These are phyloP conservation scores for Mychonastes homosphaera DNA, from an alignment of 139 green algal species.

Conservation along the genomic window DNA sequence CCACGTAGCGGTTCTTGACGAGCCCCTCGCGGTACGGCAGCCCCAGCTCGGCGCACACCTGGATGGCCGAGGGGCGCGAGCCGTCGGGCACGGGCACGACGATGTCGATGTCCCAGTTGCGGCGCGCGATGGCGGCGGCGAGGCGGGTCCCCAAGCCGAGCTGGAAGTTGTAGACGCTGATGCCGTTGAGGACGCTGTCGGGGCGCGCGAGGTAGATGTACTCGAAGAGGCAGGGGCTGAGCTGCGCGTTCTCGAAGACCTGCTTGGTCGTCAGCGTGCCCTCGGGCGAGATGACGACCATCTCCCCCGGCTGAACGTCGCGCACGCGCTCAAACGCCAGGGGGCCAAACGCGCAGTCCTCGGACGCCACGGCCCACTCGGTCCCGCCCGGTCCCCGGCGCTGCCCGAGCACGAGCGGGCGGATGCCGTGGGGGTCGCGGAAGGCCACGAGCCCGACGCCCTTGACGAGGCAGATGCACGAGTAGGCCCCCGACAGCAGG, in stretches of 20 bases:
- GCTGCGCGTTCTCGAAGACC: constrained; percentile 37
- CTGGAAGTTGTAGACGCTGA: constrained; percentile 96
- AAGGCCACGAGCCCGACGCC: constrained; percentile 93
- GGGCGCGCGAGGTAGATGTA: constrained; percentile 97
- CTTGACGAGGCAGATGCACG: constrained; percentile 79
- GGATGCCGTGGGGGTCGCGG: constrained; percentile 91
- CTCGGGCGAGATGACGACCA: constrained; percentile 80
- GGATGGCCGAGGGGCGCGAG: constrained; percentile 77
- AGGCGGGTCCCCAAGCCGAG: constrained; percentile 72
- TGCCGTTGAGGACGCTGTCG: constrained; percentile 71
- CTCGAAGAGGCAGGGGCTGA: constrained; percentile 95
- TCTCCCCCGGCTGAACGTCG: constrained; percentile 87
- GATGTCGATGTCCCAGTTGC: constrained; percentile 82
- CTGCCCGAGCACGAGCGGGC: constrained; percentile 81
- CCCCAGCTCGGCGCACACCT: constrained; percentile 57
- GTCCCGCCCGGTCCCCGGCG: constrained; percentile 22
- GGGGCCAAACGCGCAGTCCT: constrained; percentile 97
- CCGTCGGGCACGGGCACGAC: constrained; percentile 91
- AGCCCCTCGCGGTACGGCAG: constrained; percentile 93
- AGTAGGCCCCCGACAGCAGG: constrained; percentile 78
- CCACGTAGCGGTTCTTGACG: constrained; percentile 96
- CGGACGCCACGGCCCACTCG: constrained; percentile 85
- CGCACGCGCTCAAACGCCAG: constrained; percentile 88
- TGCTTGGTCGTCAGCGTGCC: constrained; percentile 58
- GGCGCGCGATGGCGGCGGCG: constrained; percentile 58